Evolutionary conservation across 768 basidiomycete genomes (phyloP), one percentile per base, ranked within the genome.

Genomic region (Pisolithus tinctorius): DNA sequence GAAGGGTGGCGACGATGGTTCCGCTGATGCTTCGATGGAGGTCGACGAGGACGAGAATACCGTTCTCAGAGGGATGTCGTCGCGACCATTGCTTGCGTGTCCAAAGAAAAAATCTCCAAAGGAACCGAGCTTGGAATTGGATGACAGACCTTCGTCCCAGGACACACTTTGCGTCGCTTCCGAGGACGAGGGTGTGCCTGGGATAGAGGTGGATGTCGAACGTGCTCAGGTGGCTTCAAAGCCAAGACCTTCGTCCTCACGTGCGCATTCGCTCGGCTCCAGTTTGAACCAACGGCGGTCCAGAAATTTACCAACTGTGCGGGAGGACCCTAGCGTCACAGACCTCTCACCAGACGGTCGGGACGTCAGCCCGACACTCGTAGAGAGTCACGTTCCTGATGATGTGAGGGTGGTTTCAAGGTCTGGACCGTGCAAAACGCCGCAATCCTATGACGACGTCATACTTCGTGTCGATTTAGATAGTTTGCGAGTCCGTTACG

Each of bases 201-300:
- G 8, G 9, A 68, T 68, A 58, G 64, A 64, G 10, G 38, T 68
- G 4, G 65, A 66, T 26, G 48, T 0, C 6, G 65, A 13, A 51
- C 67, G n/a, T 56, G 59, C 37, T 52, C 67, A 39, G 3, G 47
- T 50, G 38, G 34, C 11, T 14, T 34, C 34, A 34, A 34, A 13
- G 30, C 30, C 11, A 11, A 34, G 59, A 56, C 36, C 56, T 7
- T 48, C 51, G 4, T 7, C 10, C 45, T 29, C 17, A 2, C 37
- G 6, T n/a, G 50, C 26, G 23, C 14, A 29, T 27, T 20, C 39
- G 29, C 20, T 26, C 17, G 34, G 13, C 13, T 34, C 34, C 34
- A 34, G 11, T 9, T 34, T 34, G 31, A 34, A 34, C 31, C 31
- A 11, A 11, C 31, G 31, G 10, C 31, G 31, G 11, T 10, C 31